A percentile compares a stretch with the other conserved stretches of the same genome.
phyloP scores from a whole-genome alignment of 805 yeast species.

The Wickerhamomyces canadensis region DNA sequence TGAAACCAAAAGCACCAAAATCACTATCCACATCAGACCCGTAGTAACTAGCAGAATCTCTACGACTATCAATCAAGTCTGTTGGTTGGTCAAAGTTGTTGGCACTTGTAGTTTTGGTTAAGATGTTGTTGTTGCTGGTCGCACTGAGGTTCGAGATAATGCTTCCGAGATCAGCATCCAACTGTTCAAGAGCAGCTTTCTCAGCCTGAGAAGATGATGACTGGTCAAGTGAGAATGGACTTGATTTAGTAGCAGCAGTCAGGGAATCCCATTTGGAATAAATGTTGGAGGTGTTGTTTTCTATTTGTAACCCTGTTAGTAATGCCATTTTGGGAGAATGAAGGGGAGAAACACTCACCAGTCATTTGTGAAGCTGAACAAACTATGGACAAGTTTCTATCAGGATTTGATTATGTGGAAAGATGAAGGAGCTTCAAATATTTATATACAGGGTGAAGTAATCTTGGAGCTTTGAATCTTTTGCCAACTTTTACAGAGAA shows the following conservation, averaged over 20 bases:
- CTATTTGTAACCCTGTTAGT: no score
- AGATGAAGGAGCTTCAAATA: neutral
- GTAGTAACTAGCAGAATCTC: conserved; percentile 30
- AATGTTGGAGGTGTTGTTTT: neutral
- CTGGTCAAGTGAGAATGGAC: conserved; percentile 2
- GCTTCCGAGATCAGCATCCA: conserved; percentile 25
- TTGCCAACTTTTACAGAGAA: no score
- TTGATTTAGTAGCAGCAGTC: neutral
- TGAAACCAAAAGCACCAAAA: conserved; percentile 38
- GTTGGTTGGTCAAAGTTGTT: conserved; percentile 10
- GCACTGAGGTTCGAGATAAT: conserved; percentile 27
- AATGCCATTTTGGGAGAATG: no score
- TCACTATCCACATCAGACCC: conserved; percentile 37
- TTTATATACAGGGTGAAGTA: no score
- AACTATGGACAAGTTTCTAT: neutral
- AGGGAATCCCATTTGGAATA: neutral
- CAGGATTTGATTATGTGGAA: neutral
- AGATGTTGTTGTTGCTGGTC: conserved; percentile 14
- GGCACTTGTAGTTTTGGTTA: conserved; percentile 6
- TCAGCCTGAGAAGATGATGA: conserved; percentile 11
- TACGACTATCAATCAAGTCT: conserved; percentile 22
- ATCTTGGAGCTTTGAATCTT: no score
- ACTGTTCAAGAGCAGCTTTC: conserved; percentile 12
- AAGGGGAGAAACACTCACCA: neutral
- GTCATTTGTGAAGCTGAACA: neutral